Base-by-base conservation (phyloP, 2,329 filamentous ascomycete genomes). In the Xylaria digitata region DNA sequence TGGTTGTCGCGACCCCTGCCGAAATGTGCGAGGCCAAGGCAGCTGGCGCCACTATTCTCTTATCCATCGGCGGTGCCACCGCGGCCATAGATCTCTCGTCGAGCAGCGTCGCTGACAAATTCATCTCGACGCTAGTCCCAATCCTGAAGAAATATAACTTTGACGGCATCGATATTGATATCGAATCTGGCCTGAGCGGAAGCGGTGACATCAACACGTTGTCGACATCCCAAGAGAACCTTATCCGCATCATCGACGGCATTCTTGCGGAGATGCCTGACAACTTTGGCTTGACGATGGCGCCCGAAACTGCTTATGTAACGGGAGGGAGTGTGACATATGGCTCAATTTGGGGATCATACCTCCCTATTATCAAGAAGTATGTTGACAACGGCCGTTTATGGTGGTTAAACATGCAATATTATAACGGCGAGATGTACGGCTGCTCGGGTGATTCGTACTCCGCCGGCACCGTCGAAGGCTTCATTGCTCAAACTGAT, bases 201-300 rank as follows among this genome's bases (percentile, higher is more conserved):
- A 77, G 73, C 67, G 77, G 77, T 62, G 72, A 67, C 70, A 74
- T 79, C 62, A 70, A 63, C 58, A 68, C 68, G 1, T 68, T 79
- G 45, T 79, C 78, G 15, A 72, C 77, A 1, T 75, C 76, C 13
- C 78, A 79, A 60, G 42, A 70, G 45, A 79, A 79, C 71, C 70
- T 79, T 37, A 77, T 79, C 66, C 74, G 77, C 67, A 74, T 79
- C 67, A 79, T 79, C 43, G 78, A 79, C 63, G 77, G 77, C 58
- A 57, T 79, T n/a, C 77, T 79, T 19, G 76, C 71, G 5, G 63
- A 83, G 69, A 84, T 87, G 55, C 88, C 89, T 76, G 86, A 82
- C 61, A 90, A 78, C 30, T 84, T 83, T 11, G 88, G 89, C 21
- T 83, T 89, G 50, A 89, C 85, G 43, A 87, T 80, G 72, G 78